A percentile compares a stretch with the other conserved stretches of the same genome.
Evolutionary conservation across 2,329 filamentous ascomycete species (phyloP).

Genomic region (Colletotrichum siamense): DNA sequence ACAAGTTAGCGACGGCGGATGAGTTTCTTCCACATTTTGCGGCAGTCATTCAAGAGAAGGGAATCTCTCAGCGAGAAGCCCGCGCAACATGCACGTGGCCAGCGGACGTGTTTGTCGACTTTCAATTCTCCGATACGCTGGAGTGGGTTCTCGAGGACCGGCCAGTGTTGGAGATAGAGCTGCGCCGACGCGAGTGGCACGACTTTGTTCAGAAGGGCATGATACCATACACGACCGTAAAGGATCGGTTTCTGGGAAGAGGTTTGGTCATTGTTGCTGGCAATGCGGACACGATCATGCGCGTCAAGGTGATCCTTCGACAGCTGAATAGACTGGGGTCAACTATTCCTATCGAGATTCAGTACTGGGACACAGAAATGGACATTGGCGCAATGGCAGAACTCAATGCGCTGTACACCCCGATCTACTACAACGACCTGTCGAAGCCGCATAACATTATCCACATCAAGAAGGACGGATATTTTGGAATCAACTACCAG

Average conservation of each 20-base stretch:
- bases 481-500: conserved; percentile 17
- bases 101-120: not conserved
- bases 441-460: conserved; percentile 8
- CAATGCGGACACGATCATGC: conserved; percentile 14
- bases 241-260: not conserved
- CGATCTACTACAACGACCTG: conserved; percentile 10
- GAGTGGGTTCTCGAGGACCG: conserved; percentile 9
- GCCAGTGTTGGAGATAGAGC: conserved; percentile 5
- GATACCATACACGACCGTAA: conserved; percentile 2
- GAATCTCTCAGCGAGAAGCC: not conserved
- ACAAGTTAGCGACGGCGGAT: conserved; percentile 1
- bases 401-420: not conserved
- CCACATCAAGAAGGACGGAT: conserved; percentile 9
- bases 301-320: conserved; percentile 4
- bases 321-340: not conserved
- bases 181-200: conserved; percentile 11
- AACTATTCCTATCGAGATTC: not conserved
- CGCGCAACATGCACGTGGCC: conserved; percentile 4
- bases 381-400: not conserved
- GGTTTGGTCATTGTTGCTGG: conserved; percentile 7
- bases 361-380: conserved; percentile 9
- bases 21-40: conserved; percentile 4
- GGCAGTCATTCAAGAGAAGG: not conserved
- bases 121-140: conserved; percentile 3
- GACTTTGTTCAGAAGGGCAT: not conserved